Conservation (phyloP, 805 yeast genomes). For the Candida hungchunana region DNA sequence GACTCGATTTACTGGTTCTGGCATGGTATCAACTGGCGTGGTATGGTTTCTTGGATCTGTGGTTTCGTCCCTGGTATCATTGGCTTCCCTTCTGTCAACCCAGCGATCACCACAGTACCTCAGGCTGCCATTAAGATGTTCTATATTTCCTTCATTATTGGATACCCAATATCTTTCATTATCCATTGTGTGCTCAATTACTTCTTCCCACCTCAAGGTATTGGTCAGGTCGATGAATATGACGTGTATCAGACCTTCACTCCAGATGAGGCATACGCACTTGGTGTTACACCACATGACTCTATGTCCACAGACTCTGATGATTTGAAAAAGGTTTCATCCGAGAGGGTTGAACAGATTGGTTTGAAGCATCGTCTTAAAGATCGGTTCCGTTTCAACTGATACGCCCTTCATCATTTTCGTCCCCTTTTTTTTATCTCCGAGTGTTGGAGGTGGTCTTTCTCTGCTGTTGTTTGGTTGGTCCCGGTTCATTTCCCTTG, state of each 20-base stretch:
- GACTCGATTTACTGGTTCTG: slow-evolving; percentile 39
- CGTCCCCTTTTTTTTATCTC: background rate
- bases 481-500: too few species aligned
- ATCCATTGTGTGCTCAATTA: slow-evolving; percentile 22
- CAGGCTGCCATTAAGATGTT: slow-evolving; percentile 25
- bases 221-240: slow-evolving; percentile 31
- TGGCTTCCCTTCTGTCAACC: slow-evolving; percentile 32
- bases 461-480: too few species aligned
- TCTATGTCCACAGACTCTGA: slow-evolving; percentile 1
- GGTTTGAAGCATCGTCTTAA: slow-evolving; percentile 1
- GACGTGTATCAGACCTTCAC: slow-evolving; percentile 33
- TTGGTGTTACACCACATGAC: slow-evolving; percentile 30
- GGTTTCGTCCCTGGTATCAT: slow-evolving; percentile 41
- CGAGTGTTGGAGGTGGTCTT: too few species aligned
- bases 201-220: slow-evolving; percentile 28
- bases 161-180: slow-evolving; percentile 23
- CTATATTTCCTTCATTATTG: slow-evolving; percentile 26
- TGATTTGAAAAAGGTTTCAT: slow-evolving; percentile 3
- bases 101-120: slow-evolving; percentile 27
- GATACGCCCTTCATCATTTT: background rate
- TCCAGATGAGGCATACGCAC: slow-evolving; percentile 28
- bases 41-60: slow-evolving; percentile 33
- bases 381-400: slow-evolving; percentile 3
- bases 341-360: slow-evolving; percentile 4
- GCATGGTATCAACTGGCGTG: slow-evolving; percentile 41